Evolutionary conservation across 768 basidiomycete genomes (phyloP), one percentile per base, ranked within the genome.

Genomic region (Agrocybe chaxingu): DNA sequence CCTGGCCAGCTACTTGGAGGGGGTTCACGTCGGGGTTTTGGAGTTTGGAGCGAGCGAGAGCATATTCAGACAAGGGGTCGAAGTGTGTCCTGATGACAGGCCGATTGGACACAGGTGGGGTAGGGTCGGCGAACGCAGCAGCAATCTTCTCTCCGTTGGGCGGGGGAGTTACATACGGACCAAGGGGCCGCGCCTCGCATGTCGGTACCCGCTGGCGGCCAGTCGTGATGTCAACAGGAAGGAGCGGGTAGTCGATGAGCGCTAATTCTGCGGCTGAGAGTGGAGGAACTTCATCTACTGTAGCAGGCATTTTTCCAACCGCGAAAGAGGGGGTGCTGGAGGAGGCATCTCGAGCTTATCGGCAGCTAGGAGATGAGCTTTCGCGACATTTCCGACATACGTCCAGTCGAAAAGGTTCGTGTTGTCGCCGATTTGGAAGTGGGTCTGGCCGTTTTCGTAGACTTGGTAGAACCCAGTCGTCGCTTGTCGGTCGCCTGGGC

Each of bases 361-460:
- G 16, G 90, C 87, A 8, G 97, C 97, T 45, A 98, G 81, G 10
- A 99, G 72, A 65, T 99, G 97, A 3, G 94, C 95, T 60, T 88
- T 81, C 1, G 94, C 96, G 53, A 96, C 86, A 66, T 99, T 99
- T 47, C 85, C 92, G 59, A 98, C 92, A 63, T 98, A 98, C 4
- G 95, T 97, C 82, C 89, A 94, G 68, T 98, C 97, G 61, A 91
- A 93, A 3, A 98, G 70, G 65, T 98, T 98, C 55, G 79, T 84
- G 70, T 98, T 97, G 70, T 88, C 77, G 34, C 97, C 97, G 56
- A 99, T 84, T 68, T 98, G 95, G 76, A 92, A 89, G 57, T 90
- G 85, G 0, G 92, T 93, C 66, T 97, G 89, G 12, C 84, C 82
- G 39, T 82, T 78, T 60, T 87, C 77, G 66, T 91, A 87, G 3